Evolutionary conservation across 1,284 basidiomycete genomes (phyloP).

Genomic region (Filobasidium uniguttulatum): DNA sequence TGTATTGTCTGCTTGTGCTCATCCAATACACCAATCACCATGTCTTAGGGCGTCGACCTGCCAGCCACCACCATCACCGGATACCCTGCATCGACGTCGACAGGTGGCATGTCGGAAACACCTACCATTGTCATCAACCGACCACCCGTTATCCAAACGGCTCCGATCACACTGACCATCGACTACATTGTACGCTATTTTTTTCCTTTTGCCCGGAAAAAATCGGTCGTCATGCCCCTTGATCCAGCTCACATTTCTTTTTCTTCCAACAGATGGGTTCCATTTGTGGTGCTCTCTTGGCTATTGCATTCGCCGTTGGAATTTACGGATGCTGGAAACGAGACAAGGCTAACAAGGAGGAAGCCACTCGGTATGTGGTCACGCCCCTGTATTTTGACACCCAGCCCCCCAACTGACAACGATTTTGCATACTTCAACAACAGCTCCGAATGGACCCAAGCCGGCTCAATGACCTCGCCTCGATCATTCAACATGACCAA

Average conservation of each 20-base stretch:
- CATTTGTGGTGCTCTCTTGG: neutral
- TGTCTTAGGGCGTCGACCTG: neutral
- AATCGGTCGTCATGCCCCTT: neutral
- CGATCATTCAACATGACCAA: slow-evolving; percentile 1
- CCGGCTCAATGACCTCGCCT: neutral
- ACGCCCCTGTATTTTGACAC: neutral
- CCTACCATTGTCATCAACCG: neutral
- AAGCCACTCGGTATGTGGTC: slow-evolving; percentile 1
- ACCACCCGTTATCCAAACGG: neutral
- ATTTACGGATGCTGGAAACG: slow-evolving; percentile 1
- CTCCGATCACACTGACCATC: neutral
- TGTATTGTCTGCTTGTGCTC: neutral
- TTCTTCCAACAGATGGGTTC: neutral
- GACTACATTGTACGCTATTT: no score
- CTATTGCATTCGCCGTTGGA: neutral
- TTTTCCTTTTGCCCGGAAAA: no score
- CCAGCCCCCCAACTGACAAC: no score
- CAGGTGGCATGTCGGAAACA: no score
- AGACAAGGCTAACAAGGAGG: neutral
- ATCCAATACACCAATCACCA: neutral
- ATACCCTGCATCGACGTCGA: no score
- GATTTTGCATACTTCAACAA: neutral
- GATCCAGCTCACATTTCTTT: neutral
- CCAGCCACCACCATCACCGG: neutral
- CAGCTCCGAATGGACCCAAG: neutral